A percentile compares a stretch with the other conserved stretches of the same genome.
These are phyloP conservation scores for Ceriops zippeliana DNA, from an alignment of 345 rosid genomes.

Conservation along the genomic window DNA sequence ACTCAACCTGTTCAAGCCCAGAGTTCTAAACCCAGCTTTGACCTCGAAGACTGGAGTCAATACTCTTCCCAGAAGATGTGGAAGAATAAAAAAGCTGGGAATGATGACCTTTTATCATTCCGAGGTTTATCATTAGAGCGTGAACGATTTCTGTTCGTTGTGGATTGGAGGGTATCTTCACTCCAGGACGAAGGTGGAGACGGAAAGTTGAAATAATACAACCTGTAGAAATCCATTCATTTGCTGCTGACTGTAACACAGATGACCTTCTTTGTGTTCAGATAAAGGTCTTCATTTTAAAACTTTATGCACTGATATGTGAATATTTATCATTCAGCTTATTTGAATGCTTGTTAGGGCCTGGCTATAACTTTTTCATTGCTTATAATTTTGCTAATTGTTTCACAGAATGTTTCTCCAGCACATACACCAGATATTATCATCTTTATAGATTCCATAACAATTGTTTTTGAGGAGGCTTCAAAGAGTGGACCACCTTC, in stretches of 20 bases:
- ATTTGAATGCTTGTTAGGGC: conserved; percentile 9
- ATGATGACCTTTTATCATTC: conserved; percentile 73
- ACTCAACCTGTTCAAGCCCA: conserved; percentile 53
- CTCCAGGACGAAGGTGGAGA: conserved; percentile 94
- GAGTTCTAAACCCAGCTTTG: conserved; percentile 73
- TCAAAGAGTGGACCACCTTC: conserved; percentile 62
- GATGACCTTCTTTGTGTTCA: conserved; percentile 94
- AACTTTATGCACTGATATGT: neutral
- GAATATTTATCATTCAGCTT: neutral
- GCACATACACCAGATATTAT: conserved; percentile 62
- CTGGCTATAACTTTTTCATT: neutral
- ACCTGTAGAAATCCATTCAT: conserved; percentile 78
- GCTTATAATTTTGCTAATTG: conserved; percentile 5
- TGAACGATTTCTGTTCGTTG: conserved; percentile 89
- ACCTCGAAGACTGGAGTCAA: conserved; percentile 72
- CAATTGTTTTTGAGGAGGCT: conserved; percentile 84
- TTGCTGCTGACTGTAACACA: conserved; percentile 83
- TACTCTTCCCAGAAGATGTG: conserved; percentile 48
- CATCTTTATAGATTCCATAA: conserved; percentile 79
- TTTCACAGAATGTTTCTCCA: conserved; percentile 85
- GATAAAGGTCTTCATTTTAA: conserved; percentile 62
- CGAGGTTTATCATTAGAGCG: conserved; percentile 82
- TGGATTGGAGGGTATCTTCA: conserved; percentile 89
- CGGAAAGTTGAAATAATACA: conserved; percentile 89
- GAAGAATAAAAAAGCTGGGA: conserved; percentile 43